Conservation (phyloP, 768 basidiomycete species). For the Crucibulum laeve region DNA sequence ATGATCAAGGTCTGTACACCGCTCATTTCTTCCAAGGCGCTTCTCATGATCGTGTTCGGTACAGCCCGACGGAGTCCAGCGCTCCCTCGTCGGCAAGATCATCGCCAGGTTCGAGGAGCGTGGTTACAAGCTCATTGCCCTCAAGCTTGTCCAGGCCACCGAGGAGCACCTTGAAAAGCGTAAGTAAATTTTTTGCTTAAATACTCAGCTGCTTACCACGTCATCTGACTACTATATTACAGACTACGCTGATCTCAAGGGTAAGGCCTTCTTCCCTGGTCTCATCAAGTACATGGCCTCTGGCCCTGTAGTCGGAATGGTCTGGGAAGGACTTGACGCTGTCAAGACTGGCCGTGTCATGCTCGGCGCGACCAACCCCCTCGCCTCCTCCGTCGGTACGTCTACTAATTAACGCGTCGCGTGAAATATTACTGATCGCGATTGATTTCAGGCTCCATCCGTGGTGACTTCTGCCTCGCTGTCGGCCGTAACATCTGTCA, state of each 20-base stretch:
- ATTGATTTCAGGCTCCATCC: slow-evolving; percentile 73
- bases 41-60: slow-evolving; percentile 1
- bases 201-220: neutral
- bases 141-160: slow-evolving; percentile 84
- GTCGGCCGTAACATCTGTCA: slow-evolving; percentile 95
- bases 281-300: slow-evolving; percentile 95
- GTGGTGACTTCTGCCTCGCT: slow-evolving; percentile 92
- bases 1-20: slow-evolving; percentile 87
- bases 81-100: slow-evolving; percentile 93
- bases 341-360: slow-evolving; percentile 95
- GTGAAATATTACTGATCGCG: slow-evolving; percentile 3
- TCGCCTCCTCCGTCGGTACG: slow-evolving; percentile 80
- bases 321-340: slow-evolving; percentile 91
- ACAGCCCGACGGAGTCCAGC: slow-evolving; percentile 98
- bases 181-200: slow-evolving; percentile 25
- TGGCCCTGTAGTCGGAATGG: slow-evolving; percentile 95
- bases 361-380: slow-evolving; percentile 97
- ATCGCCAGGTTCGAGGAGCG: slow-evolving; percentile 95
- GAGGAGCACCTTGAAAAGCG: slow-evolving; percentile 89
- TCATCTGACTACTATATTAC: slow-evolving; percentile 5
- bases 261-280: slow-evolving; percentile 94
- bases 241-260: slow-evolving; percentile 97
- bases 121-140: slow-evolving; percentile 94
- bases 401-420: slow-evolving; percentile 5
- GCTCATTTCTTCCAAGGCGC: neutral